A percentile compares a stretch with the other conserved stretches of the same genome.
Conservation (phyloP, 2,329 filamentous ascomycete species). For the Apiospora arundinis region DNA sequence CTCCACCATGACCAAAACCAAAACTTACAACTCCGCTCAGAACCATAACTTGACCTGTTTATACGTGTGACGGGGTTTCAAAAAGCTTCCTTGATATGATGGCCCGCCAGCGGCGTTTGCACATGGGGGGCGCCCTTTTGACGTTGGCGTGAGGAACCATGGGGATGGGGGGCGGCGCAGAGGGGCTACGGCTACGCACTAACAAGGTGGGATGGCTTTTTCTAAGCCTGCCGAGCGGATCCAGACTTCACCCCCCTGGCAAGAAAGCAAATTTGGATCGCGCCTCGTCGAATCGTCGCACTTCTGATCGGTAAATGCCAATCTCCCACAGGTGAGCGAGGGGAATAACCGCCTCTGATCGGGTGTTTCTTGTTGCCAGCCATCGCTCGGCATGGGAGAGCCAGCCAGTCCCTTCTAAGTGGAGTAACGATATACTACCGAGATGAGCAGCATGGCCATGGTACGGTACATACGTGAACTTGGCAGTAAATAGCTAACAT, state of each 20-base stretch:
- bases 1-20: neutral
- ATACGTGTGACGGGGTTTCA: neutral
- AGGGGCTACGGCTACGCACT: neutral
- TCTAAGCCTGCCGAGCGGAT: constrained; percentile 3
- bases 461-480: constrained; percentile 5
- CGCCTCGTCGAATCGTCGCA: constrained; percentile 11
- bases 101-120: neutral
- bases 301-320: constrained; percentile 1
- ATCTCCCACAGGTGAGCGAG: constrained; percentile 7
- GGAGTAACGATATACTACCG: constrained; percentile 17
- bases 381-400: constrained; percentile 5
- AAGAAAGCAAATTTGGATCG: constrained; percentile 16
- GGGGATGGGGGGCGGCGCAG: neutral
- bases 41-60: neutral
- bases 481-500: neutral
- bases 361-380: constrained; percentile 13
- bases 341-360: constrained; percentile 3
- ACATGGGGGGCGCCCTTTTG: neutral
- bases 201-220: constrained; percentile 9
- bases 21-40: neutral
- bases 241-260: neutral
- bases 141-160: neutral
- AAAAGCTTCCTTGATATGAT: constrained; percentile 1
- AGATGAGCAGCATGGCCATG: constrained; percentile 6
- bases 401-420: constrained; percentile 5